Evolutionary conservation across 1,139 yeast species (phyloP).

Genomic region (Yamadazyma membranifaciens): DNA sequence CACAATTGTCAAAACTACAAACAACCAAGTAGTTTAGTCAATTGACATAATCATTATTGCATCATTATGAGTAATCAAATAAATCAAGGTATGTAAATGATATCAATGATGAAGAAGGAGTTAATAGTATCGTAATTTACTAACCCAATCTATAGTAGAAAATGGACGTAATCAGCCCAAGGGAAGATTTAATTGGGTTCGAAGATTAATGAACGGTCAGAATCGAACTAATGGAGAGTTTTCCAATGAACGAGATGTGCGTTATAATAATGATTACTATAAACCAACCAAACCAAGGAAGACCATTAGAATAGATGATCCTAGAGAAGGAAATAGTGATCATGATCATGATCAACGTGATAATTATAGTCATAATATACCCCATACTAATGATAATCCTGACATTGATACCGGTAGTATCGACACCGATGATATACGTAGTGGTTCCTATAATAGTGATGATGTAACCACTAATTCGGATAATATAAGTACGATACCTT

Average conservation of each 20-base stretch:
- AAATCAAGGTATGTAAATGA: constrained; percentile 1
- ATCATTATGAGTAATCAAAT: not conserved
- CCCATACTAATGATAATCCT: not conserved
- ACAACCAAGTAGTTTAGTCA: no score
- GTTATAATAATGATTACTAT: constrained; percentile 12
- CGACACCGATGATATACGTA: constrained; percentile 10
- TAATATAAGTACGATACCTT: constrained; percentile 49
- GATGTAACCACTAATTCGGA: constrained; percentile 21
- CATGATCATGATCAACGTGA: not conserved
- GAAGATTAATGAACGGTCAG: constrained; percentile 46
- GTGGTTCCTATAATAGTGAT: constrained; percentile 14
- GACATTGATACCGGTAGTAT: constrained; percentile 3
- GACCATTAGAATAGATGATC: constrained; percentile 5
- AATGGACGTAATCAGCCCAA: constrained; percentile 21
- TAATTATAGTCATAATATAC: no score
- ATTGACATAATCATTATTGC: not conserved
- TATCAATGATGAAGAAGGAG: no score
- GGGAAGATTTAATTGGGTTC: constrained; percentile 47
- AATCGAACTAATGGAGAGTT: constrained; percentile 18
- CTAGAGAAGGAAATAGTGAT: constrained; percentile 1
- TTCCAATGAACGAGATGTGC: constrained; percentile 2
- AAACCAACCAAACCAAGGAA: constrained; percentile 6
- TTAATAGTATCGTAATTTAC: constrained; percentile 1
- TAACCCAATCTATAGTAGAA: constrained; percentile 8
- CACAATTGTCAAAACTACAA: no score